These are phyloP conservation scores for Aspergillus japonicus DNA, from an alignment of 2,329 filamentous ascomycete genomes.

Conservation along the genomic window DNA sequence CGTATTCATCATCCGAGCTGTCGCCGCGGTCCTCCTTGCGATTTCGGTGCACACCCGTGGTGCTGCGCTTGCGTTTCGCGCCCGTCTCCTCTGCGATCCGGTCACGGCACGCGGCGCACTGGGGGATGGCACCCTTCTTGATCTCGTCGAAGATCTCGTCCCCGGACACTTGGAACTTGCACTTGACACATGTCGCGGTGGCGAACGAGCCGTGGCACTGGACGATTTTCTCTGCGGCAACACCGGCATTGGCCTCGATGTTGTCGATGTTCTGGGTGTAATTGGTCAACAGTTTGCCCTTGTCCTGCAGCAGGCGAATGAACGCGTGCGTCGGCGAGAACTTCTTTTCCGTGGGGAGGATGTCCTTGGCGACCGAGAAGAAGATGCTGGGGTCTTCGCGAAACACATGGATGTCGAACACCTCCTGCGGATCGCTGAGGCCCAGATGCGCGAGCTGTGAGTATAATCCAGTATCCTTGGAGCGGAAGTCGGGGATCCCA, in stretches of 20 bases:
- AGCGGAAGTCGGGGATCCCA: constrained; percentile 95
- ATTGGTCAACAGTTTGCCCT: constrained; percentile 87
- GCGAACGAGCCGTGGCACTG: constrained; percentile 98
- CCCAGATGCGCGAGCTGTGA: constrained; percentile 77
- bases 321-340: constrained; percentile 94
- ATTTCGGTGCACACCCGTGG: constrained; percentile 49
- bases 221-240: constrained; percentile 76
- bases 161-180: constrained; percentile 70
- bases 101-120: constrained; percentile 69
- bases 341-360: constrained; percentile 74
- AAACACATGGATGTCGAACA: constrained; percentile 90
- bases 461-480: constrained; percentile 88
- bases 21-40: constrained; percentile 57
- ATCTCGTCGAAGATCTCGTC: constrained; percentile 79
- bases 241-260: constrained; percentile 82
- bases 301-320: constrained; percentile 82
- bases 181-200: constrained; percentile 84
- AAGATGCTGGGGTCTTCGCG: constrained; percentile 83
- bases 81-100: constrained; percentile 47
- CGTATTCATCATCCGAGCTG: constrained; percentile 60
- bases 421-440: constrained; percentile 81
- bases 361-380: constrained; percentile 87
- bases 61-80: constrained; percentile 54
- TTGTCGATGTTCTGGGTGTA: constrained; percentile 99
- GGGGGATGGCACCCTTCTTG: constrained; percentile 70